Percentiles rank a stretch among this genome's conserved stretches.
Conservation (phyloP, 2,329 filamentous ascomycete species). For the Colletotrichum gloeosporioides region DNA sequence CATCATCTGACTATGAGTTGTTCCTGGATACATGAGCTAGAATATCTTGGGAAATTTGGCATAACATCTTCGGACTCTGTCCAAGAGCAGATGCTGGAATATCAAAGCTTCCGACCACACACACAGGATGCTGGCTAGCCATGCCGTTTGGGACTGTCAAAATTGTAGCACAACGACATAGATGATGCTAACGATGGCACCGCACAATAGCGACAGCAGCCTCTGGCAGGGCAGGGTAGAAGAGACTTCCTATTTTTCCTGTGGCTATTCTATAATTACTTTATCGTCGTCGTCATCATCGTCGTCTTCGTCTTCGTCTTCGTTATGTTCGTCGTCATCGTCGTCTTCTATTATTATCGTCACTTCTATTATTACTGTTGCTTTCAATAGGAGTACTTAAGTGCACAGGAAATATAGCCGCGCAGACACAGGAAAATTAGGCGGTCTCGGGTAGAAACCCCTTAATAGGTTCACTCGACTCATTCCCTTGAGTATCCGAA, state of each 20-base stretch:
- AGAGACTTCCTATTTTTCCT: too few relatives aligned
- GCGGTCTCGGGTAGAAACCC: neutral
- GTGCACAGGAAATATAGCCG: too few relatives aligned
- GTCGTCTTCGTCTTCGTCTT: too few relatives aligned
- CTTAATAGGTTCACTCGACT: neutral
- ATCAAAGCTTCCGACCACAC: rapidly evolving
- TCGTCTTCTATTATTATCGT: too few relatives aligned
- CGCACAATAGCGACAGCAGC: too few relatives aligned
- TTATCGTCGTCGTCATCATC: too few relatives aligned
- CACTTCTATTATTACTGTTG: too few relatives aligned
- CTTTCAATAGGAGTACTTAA: too few relatives aligned
- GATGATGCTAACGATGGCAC: neutral
- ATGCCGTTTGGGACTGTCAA: neutral
- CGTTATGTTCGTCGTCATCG: too few relatives aligned
- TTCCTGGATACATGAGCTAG: neutral
- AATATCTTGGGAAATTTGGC: neutral
- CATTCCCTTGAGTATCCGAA: neutral
- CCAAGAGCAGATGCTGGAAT: neutral
- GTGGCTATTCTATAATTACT: too few relatives aligned
- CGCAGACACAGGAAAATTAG: too few relatives aligned
- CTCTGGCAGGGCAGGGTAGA: too few relatives aligned
- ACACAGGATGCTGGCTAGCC: neutral
- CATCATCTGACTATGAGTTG: neutral
- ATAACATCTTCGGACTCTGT: neutral
- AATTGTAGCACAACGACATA: neutral